phyloP scores from a whole-genome alignment of 495 filamentous ascomycete species.

The Oidiodendron maius region DNA sequence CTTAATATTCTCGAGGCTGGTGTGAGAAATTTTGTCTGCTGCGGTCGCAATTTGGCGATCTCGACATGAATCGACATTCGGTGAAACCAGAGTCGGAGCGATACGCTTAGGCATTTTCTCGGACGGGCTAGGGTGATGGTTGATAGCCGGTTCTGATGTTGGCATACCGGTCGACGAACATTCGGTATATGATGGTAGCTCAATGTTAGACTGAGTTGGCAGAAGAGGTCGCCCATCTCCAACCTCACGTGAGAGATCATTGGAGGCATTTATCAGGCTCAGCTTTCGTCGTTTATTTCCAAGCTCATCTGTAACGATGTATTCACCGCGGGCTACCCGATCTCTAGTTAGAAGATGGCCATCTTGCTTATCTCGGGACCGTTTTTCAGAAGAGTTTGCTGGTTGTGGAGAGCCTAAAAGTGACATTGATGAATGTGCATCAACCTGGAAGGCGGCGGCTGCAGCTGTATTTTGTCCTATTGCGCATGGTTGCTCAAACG shows the following conservation, averaged over 20 bases:
- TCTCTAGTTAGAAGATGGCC: not conserved
- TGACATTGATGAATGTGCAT: no score
- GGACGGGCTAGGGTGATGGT: not conserved
- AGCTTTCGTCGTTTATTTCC: constrained; percentile 11
- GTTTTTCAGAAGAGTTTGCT: not conserved
- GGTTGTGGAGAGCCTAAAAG: no score
- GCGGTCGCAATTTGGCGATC: constrained; percentile 32
- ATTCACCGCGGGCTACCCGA: not conserved
- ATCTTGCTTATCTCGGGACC: not conserved
- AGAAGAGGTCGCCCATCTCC: not conserved
- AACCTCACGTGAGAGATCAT: not conserved
- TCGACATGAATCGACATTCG: constrained; percentile 24
- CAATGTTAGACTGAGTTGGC: not conserved
- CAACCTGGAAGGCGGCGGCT: not conserved
- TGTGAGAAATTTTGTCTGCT: constrained; percentile 26
- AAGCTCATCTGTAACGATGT: not conserved
- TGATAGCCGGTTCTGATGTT: not conserved
- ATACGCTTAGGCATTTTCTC: constrained; percentile 37
- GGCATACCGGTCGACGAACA: not conserved
- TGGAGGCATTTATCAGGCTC: not conserved
- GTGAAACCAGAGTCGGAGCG: constrained; percentile 30
- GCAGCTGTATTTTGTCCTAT: not conserved
- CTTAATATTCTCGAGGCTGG: constrained; percentile 5
- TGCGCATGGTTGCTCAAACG: not conserved
- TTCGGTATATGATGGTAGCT: not conserved